Percentiles rank a stretch among this genome's conserved stretches.
These are phyloP conservation scores for Amanita muscaria DNA, from an alignment of 768 basidiomycete species.

Conservation along the genomic window DNA sequence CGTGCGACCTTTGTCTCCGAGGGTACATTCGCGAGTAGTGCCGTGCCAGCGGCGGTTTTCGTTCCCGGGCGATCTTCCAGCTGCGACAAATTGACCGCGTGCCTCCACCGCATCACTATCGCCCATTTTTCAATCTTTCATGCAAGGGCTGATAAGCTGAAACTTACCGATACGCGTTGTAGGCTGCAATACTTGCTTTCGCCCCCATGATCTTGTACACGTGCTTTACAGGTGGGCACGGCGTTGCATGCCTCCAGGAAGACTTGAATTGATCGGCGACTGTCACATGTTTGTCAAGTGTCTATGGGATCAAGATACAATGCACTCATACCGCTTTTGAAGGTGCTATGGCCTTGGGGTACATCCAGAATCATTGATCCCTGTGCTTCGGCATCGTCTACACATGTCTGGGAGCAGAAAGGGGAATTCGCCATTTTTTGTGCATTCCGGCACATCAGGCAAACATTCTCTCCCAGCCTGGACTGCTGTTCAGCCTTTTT, in stretches of 20 bases:
- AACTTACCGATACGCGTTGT: constrained; percentile 52
- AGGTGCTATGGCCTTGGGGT: constrained; percentile 49
- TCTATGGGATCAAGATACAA: neutral
- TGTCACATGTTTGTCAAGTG: constrained; percentile 16
- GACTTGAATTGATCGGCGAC: constrained; percentile 60
- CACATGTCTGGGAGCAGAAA: constrained; percentile 52
- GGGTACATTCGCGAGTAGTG: constrained; percentile 52
- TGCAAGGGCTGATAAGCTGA: neutral
- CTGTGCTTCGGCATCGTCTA: constrained; percentile 42
- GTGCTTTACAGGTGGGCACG: constrained; percentile 48
- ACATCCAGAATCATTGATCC: constrained; percentile 55
- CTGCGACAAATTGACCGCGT: constrained; percentile 46
- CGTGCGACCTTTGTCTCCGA: constrained; percentile 54
- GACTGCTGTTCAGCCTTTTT: neutral
- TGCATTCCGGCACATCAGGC: constrained; percentile 51
- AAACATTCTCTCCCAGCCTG: constrained; percentile 41
- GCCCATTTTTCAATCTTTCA: neutral
- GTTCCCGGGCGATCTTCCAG: constrained; percentile 54
- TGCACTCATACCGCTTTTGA: constrained; percentile 45
- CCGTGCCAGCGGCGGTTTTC: constrained; percentile 75
- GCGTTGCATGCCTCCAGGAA: constrained; percentile 55
- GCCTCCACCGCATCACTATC: constrained; percentile 47
- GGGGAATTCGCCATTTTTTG: constrained; percentile 48
- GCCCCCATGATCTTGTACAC: constrained; percentile 58
- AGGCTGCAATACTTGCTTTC: constrained; percentile 39